These are phyloP conservation scores for Balansia obtecta DNA, from an alignment of 2,329 filamentous ascomycete genomes.

Conservation along the genomic window DNA sequence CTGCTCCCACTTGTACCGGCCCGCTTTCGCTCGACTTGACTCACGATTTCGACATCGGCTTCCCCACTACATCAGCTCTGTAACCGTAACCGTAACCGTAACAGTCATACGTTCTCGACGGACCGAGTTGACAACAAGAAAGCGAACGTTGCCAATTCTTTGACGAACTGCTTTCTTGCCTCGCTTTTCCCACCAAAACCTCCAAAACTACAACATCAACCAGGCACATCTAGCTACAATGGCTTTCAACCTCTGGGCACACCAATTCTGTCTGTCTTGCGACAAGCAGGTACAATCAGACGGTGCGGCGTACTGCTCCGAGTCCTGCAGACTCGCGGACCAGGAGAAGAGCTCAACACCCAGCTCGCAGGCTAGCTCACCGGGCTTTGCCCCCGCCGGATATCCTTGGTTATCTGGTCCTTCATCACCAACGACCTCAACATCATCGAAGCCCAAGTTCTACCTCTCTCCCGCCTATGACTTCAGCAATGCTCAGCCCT, in stretches of 20 bases:
- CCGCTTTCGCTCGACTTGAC: constrained; percentile 10
- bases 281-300: constrained; percentile 67
- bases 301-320: constrained; percentile 78
- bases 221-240: constrained; percentile 18
- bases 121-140: not conserved
- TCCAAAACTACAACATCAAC: constrained; percentile 2
- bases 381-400: constrained; percentile 36
- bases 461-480: constrained; percentile 65
- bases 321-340: constrained; percentile 79
- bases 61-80: not conserved
- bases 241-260: constrained; percentile 60
- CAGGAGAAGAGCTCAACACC: constrained; percentile 58
- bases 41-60: constrained; percentile 9
- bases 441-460: constrained; percentile 34
- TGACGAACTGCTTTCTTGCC: not conserved
- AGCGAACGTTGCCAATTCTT: not conserved
- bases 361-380: constrained; percentile 46
- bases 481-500: constrained; percentile 53
- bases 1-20: constrained; percentile 5
- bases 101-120: not conserved
- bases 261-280: constrained; percentile 88
- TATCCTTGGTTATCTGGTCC: constrained; percentile 33
- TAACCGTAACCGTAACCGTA: too few species aligned
- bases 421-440: constrained; percentile 2
- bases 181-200: constrained; percentile 8